Base-by-base conservation (phyloP, 441 rosid species). In the Gossypium lobatum region DNA sequence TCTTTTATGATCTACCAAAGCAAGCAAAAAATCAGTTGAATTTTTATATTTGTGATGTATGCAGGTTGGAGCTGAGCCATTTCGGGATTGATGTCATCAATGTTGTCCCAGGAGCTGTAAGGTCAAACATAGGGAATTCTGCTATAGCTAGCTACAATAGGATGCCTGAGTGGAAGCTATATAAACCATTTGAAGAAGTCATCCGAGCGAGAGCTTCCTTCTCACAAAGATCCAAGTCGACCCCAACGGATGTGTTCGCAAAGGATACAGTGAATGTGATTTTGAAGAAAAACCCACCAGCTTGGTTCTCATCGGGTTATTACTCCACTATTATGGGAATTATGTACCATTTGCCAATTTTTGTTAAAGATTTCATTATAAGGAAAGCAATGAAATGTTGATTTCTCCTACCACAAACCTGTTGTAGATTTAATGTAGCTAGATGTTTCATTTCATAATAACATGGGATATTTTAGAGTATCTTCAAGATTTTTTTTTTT, bases 131-230 rank as follows among this genome's bases (percentile, higher is more conserved):
- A n/a, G 95, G 88, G 55, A 85, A 82, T 72, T 80, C 92, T 45
- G 95, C 94, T n/a, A 3, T 78, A 28, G 78, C 85, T 1, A 83
- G 46, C 82, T 86, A 84, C 84, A 82, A 79, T 64, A 64, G 61
- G 76, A 82, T 92, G 92, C 93, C 97, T 0, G 94, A 92, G 67
- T 87, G 87, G 92, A 88, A 88, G 77, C 79, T 91, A 69, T 92
- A 82, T 82, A 88, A 85, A 80, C 91, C 89, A 77, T 92, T 77
- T 17, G 94, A 86, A 79, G 82, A 77, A 46, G 90, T 78, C 28
- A 91, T 91, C 62, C 85, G 77, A 68, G 84, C 79, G 34, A 85
- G 98, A 59, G 90, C 93, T 5, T 31, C 75, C 37, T 23, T 89
- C 46, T 91, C 93, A 8, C 96, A 94, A 78, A 80, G 78, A 80